These are phyloP conservation scores for Lactuca sativa DNA, from an alignment of 129 eudicot genomes.

Conservation along the genomic window DNA sequence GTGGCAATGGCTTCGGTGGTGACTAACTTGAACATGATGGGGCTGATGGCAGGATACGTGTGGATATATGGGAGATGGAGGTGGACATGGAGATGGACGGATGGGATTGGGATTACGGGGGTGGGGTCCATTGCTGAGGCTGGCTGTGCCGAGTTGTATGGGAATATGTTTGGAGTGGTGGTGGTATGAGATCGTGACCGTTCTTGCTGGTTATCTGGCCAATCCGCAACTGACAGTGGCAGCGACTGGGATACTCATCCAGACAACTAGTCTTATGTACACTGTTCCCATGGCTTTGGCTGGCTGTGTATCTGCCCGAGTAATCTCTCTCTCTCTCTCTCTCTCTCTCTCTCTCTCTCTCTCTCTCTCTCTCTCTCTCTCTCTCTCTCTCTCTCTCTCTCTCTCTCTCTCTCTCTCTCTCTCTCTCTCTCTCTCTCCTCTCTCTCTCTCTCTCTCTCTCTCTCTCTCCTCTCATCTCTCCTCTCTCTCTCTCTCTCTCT, in stretches of 20 bases:
- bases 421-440: constrained; percentile 8
- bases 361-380: background rate
- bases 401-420: constrained; percentile 19
- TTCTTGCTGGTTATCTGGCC: constrained; percentile 75
- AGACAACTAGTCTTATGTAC: constrained; percentile 88
- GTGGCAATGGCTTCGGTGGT: constrained; percentile 85
- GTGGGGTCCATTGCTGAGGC: constrained; percentile 41
- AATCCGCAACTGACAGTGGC: constrained; percentile 81
- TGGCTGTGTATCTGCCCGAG: constrained; percentile 93
- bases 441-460: background rate
- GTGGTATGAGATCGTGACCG: constrained; percentile 99
- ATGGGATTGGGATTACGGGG: constrained; percentile 42
- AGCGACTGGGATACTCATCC: constrained; percentile 84
- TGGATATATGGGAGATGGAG: constrained; percentile 58
- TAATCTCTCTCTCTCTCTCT: constrained; percentile 33
- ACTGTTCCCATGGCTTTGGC: constrained; percentile 98
- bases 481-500: constrained; percentile 22
- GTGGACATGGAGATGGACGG: constrained; percentile 71
- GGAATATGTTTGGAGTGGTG: constrained; percentile 98
- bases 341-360: background rate
- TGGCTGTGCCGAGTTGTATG: constrained; percentile 81
- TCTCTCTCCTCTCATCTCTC: constrained; percentile 5
- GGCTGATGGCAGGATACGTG: constrained; percentile 69
- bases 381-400: constrained; percentile 15
- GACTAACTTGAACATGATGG: constrained; percentile 74